Conservation (phyloP, 2,329 filamentous ascomycete genomes). For the Cercospora canescens region DNA sequence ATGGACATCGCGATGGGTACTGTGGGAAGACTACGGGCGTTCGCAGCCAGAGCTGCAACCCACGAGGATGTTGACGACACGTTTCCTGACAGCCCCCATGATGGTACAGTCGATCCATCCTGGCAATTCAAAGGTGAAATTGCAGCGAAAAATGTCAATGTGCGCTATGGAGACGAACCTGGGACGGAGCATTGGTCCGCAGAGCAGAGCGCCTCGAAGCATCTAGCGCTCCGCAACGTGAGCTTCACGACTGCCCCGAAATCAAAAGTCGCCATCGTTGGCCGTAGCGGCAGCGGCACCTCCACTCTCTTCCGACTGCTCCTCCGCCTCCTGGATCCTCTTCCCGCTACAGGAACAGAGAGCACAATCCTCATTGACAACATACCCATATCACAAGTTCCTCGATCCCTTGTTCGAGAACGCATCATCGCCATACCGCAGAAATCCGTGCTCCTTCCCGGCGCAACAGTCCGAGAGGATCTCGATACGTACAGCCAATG, state of each 20-base stretch:
- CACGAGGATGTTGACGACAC: background rate
- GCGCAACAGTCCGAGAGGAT: background rate
- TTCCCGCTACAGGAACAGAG: background rate
- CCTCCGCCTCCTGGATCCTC: background rate
- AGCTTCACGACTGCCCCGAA: background rate
- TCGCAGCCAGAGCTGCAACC: background rate
- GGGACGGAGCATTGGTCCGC: background rate
- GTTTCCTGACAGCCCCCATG: background rate
- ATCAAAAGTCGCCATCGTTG: background rate
- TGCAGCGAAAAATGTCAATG: background rate
- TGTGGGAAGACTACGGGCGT: background rate
- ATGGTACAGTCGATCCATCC: background rate
- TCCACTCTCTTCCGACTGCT: background rate
- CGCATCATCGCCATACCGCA: background rate
- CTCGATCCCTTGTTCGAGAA: background rate
- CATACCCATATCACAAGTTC: background rate
- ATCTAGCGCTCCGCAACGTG: background rate
- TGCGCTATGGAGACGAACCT: background rate
- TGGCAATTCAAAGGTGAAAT: background rate
- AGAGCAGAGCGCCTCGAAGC: background rate
- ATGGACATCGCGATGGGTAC: background rate
- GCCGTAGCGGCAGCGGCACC: background rate
- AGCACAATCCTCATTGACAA: background rate
- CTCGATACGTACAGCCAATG: background rate
- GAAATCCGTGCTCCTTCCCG: background rate